These are phyloP conservation scores for Amanita subjunquillea DNA, from an alignment of 768 basidiomycete genomes.

Conservation along the genomic window DNA sequence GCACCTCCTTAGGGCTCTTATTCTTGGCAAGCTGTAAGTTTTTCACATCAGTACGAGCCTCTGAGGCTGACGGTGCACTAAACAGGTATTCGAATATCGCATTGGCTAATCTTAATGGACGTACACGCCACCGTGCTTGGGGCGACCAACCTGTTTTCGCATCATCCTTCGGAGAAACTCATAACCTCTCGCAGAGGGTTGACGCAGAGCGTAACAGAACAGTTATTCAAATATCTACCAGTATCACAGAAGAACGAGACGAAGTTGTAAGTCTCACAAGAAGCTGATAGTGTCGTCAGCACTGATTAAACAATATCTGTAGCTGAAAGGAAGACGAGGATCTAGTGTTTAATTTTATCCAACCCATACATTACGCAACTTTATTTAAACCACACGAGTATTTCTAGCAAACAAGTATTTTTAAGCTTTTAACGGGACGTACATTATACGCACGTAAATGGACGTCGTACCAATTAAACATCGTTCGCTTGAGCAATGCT, in stretches of 20 bases:
- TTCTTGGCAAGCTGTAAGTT: constrained; percentile 4
- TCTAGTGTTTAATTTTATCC: neutral
- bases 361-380: neutral
- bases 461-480: neutral
- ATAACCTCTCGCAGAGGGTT: neutral
- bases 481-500: no score
- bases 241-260: constrained; percentile 4
- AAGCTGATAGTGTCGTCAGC: neutral
- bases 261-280: neutral
- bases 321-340: neutral
- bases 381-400: neutral
- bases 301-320: neutral
- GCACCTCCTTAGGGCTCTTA: neutral
- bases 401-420: neutral
- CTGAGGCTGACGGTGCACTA: neutral
- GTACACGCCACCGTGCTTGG: constrained; percentile 1
- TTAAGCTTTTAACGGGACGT: no score
- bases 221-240: neutral
- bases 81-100: constrained; percentile 5
- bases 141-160: neutral
- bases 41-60: neutral
- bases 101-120: constrained; percentile 6
- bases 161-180: neutral
- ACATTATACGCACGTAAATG: no score
- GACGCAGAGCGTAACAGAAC: neutral